phyloP scores from a whole-genome alignment of 225 moss, liverwort and hornwort species.

The Asterella californica region DNA sequence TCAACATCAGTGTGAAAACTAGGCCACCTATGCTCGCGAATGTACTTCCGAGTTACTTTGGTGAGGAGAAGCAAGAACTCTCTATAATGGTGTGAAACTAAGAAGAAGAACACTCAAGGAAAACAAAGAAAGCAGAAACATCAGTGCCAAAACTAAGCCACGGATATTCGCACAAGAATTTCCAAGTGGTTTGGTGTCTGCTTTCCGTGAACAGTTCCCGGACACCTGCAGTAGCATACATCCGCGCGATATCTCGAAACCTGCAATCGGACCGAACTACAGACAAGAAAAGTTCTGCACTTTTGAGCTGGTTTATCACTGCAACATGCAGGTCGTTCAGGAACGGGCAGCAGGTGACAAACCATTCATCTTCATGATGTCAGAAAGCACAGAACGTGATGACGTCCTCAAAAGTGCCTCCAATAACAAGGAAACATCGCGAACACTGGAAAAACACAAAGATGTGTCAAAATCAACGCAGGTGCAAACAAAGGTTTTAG shows the following conservation, averaged over 20 bases:
- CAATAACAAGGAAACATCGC: constrained; percentile 75
- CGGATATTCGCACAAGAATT: not conserved
- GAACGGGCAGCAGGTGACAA: not conserved
- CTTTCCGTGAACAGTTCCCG: not conserved
- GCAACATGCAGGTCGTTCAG: not conserved
- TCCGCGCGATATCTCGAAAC: not conserved
- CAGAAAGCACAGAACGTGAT: constrained; percentile 56
- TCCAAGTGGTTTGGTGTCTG: not conserved
- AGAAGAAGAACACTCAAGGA: too few species aligned
- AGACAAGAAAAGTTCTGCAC: not conserved
- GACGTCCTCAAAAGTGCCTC: constrained; percentile 80
- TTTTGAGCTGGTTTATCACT: not conserved
- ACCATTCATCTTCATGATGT: constrained; percentile 85
- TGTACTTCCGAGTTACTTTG: too few species aligned
- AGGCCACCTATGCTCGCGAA: too few species aligned
- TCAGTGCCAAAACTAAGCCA: not conserved
- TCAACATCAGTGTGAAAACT: too few species aligned
- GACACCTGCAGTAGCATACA: not conserved
- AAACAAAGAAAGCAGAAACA: not conserved
- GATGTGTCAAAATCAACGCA: not conserved
- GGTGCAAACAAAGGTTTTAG: not conserved
- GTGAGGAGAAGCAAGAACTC: too few species aligned
- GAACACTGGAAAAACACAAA: constrained; percentile 47
- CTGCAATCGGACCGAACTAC: not conserved
- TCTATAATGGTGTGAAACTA: too few species aligned